Conservation (phyloP, 805 yeast genomes). For the Ogataea saltuana region DNA sequence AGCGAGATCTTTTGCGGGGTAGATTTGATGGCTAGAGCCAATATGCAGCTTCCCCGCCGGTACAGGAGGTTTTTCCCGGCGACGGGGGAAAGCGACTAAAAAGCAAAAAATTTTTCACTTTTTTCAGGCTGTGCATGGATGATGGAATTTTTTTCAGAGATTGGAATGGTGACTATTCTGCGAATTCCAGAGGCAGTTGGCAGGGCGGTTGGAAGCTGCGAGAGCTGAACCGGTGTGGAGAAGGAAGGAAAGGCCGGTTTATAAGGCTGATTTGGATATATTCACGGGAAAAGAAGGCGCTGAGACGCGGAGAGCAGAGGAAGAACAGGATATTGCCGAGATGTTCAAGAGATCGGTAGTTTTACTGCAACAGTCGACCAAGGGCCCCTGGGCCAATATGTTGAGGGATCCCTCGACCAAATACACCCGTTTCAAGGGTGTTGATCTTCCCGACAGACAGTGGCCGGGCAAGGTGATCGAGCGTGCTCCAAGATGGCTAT, state of each 20-base stretch:
- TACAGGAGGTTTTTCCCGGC: too few relatives aligned
- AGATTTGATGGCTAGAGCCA: background rate
- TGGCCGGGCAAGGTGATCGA: conserved; percentile 71
- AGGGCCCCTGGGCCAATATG: conserved; percentile 47
- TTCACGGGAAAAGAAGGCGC: too few relatives aligned
- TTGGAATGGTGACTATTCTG: conserved; percentile 2
- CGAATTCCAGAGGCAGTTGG: background rate
- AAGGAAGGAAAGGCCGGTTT: too few relatives aligned
- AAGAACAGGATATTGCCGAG: too few relatives aligned
- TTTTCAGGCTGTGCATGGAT: background rate
- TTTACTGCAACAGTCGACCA: conserved; percentile 31
- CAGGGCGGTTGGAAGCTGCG: too few relatives aligned
- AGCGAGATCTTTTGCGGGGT: background rate
- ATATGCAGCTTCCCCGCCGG: too few relatives aligned
- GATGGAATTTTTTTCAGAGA: background rate
- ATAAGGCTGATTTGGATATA: too few relatives aligned
- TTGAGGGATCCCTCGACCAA: conserved; percentile 67
- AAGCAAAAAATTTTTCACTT: background rate
- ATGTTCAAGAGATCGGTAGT: conserved; percentile 35
- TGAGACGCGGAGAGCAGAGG: too few relatives aligned
- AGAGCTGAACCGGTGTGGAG: too few relatives aligned
- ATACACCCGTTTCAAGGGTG: conserved; percentile 56
- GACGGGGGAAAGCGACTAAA: too few relatives aligned
- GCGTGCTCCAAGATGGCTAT: conserved; percentile 78
- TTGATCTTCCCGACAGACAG: conserved; percentile 59